A percentile compares a stretch with the other conserved stretches of the same genome.
Conservation (phyloP, 352 stramenopile species). For the Phytopythium aichiense region DNA sequence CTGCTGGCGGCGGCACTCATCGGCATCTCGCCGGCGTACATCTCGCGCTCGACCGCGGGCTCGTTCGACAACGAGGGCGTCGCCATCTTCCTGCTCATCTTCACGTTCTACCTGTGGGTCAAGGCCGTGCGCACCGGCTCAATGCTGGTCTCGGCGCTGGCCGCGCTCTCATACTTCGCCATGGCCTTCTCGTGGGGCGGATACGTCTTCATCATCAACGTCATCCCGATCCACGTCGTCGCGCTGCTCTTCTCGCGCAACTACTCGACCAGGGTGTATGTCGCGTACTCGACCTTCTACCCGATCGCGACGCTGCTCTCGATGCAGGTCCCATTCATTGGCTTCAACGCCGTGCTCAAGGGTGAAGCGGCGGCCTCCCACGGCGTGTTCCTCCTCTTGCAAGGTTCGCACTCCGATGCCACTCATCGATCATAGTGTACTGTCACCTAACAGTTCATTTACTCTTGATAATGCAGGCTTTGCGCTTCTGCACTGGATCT, state of each 20-base stretch:
- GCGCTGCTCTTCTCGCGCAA: slow-evolving; percentile 87
- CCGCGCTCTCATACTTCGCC: slow-evolving; percentile 94
- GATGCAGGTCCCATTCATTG: slow-evolving; percentile 98
- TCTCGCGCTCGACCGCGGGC: slow-evolving; percentile 96
- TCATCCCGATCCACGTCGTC: slow-evolving; percentile 95
- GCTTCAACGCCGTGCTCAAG: slow-evolving; percentile 93
- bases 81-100: slow-evolving; percentile 96
- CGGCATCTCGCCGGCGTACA: slow-evolving; percentile 95
- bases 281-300: slow-evolving; percentile 98
- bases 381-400: slow-evolving; percentile 94
- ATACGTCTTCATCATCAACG: slow-evolving; percentile 99
- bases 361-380: slow-evolving; percentile 70
- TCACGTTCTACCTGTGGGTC: slow-evolving; percentile 97
- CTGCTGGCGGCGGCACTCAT: slow-evolving; percentile 92
- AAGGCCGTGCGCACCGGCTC: slow-evolving; percentile 68
- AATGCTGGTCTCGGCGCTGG: slow-evolving; percentile 60
- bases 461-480: slow-evolving; percentile 28
- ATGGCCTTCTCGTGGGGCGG: slow-evolving; percentile 97
- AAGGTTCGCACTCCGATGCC: slow-evolving; percentile 27
- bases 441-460: background rate
- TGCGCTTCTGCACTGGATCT: slow-evolving; percentile 51
- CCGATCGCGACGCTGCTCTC: slow-evolving; percentile 92
- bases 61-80: slow-evolving; percentile 99
- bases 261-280: slow-evolving; percentile 92
- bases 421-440: background rate